These are phyloP conservation scores for Aristolochia californica DNA, from an alignment of 164 flowering plant species.

Conservation along the genomic window DNA sequence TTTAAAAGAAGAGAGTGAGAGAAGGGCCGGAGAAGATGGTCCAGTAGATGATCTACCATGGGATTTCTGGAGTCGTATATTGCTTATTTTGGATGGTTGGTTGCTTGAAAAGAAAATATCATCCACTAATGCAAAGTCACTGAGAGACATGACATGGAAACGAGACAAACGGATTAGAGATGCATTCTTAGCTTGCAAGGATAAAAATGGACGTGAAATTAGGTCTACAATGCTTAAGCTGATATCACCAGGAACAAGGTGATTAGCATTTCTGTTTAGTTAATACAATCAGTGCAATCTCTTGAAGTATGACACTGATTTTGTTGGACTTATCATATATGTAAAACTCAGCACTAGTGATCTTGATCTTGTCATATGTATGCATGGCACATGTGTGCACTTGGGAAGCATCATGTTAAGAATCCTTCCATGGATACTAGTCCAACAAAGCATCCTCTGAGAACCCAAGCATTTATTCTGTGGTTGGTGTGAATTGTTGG, in stretches of 20 bases:
- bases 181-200: conserved; percentile 54
- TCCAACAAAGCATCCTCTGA: too few relatives aligned
- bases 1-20: conserved; percentile 65
- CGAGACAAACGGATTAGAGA: conserved; percentile 57
- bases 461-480: too few relatives aligned
- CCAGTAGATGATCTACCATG: conserved; percentile 76
- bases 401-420: too few relatives aligned
- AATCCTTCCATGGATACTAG: too few relatives aligned
- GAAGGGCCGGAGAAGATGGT: conserved; percentile 33
- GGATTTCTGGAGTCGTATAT: conserved; percentile 86
- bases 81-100: conserved; percentile 84
- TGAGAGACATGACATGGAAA: conserved; percentile 86
- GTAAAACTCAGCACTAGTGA: too few relatives aligned
- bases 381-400: too few relatives aligned
- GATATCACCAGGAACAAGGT: conserved; percentile 51
- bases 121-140: conserved; percentile 41
- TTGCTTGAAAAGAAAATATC: conserved; percentile 77
- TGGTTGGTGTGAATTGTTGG: too few relatives aligned
- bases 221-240: conserved; percentile 45
- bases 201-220: conserved; percentile 50
- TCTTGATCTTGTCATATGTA: too few relatives aligned
- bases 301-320: too few relatives aligned
- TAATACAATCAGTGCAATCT: too few relatives aligned
- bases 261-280: too few relatives aligned
- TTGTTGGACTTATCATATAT: too few relatives aligned